Evolutionary conservation across 352 stramenopile species (phyloP).

Genomic region (Phytophthora litchii): DNA sequence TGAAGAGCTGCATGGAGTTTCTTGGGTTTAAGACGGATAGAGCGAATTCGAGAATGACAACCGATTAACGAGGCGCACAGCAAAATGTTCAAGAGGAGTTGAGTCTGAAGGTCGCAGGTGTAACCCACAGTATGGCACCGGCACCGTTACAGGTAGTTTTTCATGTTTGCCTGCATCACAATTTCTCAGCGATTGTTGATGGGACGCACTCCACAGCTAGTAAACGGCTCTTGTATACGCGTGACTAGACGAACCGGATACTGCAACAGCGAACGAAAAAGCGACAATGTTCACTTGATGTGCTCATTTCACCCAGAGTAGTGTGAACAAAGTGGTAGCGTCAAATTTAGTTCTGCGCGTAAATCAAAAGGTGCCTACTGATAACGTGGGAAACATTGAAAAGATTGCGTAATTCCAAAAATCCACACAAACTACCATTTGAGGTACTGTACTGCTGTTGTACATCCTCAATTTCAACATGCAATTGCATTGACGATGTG

Average conservation of each 20-base stretch:
- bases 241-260: background rate
- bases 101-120: too few relatives aligned
- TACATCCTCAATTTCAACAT: background rate
- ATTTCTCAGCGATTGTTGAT: conserved; percentile 7
- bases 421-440: background rate
- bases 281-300: background rate
- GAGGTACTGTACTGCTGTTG: background rate
- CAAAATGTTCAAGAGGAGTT: conserved; percentile 3
- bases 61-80: background rate
- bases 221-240: background rate
- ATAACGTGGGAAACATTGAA: background rate
- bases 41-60: conserved; percentile 24
- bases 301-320: too few relatives aligned
- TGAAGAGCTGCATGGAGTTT: conserved; percentile 20
- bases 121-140: too few relatives aligned
- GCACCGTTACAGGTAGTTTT: background rate
- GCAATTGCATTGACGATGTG: background rate
- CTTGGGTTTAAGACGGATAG: conserved; percentile 11
- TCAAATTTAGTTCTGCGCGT: background rate
- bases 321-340: too few relatives aligned
- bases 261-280: conserved; percentile 1
- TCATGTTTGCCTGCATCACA: conserved; percentile 14
- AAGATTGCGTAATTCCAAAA: background rate
- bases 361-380: background rate
- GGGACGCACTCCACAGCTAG: conserved; percentile 2